Conservation (phyloP, 139 green algal species). For the Micractinium conductrix region DNA sequence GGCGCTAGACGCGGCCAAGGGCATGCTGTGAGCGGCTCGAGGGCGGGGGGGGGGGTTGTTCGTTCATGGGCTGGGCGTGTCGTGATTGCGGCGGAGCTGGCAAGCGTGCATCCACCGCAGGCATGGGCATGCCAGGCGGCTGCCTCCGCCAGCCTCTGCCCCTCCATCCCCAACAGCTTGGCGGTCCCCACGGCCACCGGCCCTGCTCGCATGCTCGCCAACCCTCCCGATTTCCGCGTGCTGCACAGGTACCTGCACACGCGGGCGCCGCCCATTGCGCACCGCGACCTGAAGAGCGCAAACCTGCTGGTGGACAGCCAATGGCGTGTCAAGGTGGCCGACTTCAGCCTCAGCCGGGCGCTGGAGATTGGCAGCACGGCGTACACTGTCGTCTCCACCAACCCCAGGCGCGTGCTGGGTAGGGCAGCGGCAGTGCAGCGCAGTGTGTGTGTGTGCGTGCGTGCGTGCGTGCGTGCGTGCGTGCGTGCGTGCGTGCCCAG, state of each 20-base stretch:
- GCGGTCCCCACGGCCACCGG: too few species aligned
- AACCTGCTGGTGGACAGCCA: slow-evolving; percentile 59
- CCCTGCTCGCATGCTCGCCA: slow-evolving; percentile 8
- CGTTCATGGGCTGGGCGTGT: too few species aligned
- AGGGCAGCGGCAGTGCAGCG: too few species aligned
- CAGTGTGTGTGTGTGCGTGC: too few species aligned
- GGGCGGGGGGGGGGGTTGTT: too few species aligned
- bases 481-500: too few species aligned
- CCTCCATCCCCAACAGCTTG: too few species aligned
- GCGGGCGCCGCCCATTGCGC: slow-evolving; percentile 52
- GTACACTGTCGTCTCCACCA: slow-evolving; percentile 42
- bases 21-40: slow-evolving; percentile 45
- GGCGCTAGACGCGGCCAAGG: slow-evolving; percentile 60
- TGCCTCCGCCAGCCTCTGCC: too few species aligned
- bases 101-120: neutral
- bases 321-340: slow-evolving; percentile 63
- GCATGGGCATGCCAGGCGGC: neutral
- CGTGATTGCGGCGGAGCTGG: neutral
- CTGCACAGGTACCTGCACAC: slow-evolving; percentile 44
- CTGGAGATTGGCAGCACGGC: slow-evolving; percentile 29
- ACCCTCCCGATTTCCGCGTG: neutral
- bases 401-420: neutral
- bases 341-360: slow-evolving; percentile 64
- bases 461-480: too few species aligned
- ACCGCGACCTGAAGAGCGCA: slow-evolving; percentile 54